phyloP scores from a whole-genome alignment of 495 filamentous ascomycete species.

The Lindgomyces ingoldianus region DNA sequence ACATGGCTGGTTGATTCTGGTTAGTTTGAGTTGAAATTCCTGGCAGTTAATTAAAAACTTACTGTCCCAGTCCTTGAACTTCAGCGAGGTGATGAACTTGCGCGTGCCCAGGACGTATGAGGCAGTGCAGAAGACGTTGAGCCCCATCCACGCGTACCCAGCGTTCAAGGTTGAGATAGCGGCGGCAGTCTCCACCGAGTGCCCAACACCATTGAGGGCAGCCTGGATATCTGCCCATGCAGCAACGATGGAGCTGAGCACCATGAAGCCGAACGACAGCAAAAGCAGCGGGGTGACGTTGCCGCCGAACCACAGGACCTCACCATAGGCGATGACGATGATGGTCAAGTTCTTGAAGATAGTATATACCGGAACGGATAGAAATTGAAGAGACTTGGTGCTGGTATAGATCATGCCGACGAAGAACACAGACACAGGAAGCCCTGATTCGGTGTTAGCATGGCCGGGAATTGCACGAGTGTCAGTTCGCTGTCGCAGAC shows the following conservation, averaged over 20 bases:
- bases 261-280: conserved; percentile 97
- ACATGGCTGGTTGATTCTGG: conserved; percentile 70
- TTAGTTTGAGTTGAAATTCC: neutral
- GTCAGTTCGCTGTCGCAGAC: neutral
- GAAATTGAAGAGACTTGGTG: conserved; percentile 91
- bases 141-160: conserved; percentile 94
- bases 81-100: conserved; percentile 97
- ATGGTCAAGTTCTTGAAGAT: conserved; percentile 99
- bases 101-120: conserved; percentile 91
- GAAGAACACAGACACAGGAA: conserved; percentile 90
- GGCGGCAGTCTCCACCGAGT: conserved; percentile 61
- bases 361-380: conserved; percentile 96
- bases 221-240: conserved; percentile 97
- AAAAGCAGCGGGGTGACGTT: conserved; percentile 85
- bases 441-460: conserved; percentile 60
- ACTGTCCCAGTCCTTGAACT: conserved; percentile 99
- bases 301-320: conserved; percentile 97
- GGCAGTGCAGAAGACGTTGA: conserved; percentile 94
- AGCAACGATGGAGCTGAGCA: conserved; percentile 87
- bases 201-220: conserved; percentile 64
- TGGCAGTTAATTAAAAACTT: conserved; percentile 48
- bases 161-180: conserved; percentile 87
- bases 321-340: conserved; percentile 96
- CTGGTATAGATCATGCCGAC: conserved; percentile 99
- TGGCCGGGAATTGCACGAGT: conserved; percentile 1